Conservation (phyloP, 2,329 filamentous ascomycete species). For the Paecilomyces fulvus region DNA sequence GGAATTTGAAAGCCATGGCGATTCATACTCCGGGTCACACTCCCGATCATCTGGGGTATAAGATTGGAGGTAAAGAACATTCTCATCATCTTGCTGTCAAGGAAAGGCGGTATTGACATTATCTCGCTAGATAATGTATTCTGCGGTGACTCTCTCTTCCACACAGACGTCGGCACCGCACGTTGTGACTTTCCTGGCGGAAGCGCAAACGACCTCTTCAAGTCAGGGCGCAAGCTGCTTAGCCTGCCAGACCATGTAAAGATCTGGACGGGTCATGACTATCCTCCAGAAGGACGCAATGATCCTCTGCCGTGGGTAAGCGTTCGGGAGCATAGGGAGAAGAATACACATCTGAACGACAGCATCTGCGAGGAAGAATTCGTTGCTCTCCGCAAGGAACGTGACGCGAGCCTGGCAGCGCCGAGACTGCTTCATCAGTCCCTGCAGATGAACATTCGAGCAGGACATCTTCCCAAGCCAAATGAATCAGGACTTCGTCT, state of each 20-base stretch:
- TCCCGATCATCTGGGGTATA: constrained; percentile 55
- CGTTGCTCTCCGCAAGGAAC: constrained; percentile 33
- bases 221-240: constrained; percentile 38
- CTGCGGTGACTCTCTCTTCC: constrained; percentile 47
- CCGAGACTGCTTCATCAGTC: constrained; percentile 44
- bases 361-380: constrained; percentile 38
- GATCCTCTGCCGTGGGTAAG: constrained; percentile 35
- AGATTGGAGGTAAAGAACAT: constrained; percentile 37
- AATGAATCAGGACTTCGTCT: constrained; percentile 16
- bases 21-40: constrained; percentile 57
- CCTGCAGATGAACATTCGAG: constrained; percentile 47
- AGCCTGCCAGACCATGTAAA: constrained; percentile 35
- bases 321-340: constrained; percentile 38
- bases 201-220: constrained; percentile 35
- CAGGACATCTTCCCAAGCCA: constrained; percentile 34
- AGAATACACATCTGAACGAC: constrained; percentile 43
- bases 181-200: constrained; percentile 50
- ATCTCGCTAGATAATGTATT: constrained; percentile 38
- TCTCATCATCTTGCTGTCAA: background rate
- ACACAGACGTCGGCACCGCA: constrained; percentile 45
- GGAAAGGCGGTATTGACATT: constrained; percentile 4
- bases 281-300: constrained; percentile 33
- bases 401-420: constrained; percentile 37
- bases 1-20: constrained; percentile 39
- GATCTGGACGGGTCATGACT: constrained; percentile 51